Evolutionary conservation across 495 filamentous ascomycete species (phyloP).

Genomic region (Talaromyces nanjingensis): DNA sequence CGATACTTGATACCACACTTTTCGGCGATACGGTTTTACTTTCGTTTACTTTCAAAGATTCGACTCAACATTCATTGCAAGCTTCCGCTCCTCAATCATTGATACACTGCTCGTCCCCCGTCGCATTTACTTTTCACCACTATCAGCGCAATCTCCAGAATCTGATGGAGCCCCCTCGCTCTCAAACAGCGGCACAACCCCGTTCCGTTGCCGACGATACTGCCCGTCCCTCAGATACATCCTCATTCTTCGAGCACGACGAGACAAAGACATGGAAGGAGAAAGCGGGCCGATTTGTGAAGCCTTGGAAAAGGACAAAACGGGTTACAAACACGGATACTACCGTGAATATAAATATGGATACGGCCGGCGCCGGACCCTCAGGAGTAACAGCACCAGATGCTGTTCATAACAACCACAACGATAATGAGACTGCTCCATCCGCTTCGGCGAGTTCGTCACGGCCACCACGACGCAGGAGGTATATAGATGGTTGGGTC

Average conservation of each 20-base stretch:
- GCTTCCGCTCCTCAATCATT: neutral
- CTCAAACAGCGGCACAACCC: neutral
- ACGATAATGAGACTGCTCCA: neutral
- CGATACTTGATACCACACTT: neutral
- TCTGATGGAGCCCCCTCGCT: neutral
- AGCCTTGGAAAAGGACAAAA: neutral
- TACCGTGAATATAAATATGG: neutral
- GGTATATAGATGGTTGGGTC: constrained; percentile 1
- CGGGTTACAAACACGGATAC: neutral
- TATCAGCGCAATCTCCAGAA: neutral
- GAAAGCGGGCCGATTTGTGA: neutral
- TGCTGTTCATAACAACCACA: neutral
- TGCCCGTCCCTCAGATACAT: neutral
- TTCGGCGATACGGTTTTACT: neutral
- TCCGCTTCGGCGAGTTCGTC: neutral
- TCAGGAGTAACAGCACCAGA: neutral
- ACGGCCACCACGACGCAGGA: neutral
- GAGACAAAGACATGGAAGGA: neutral
- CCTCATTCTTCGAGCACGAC: neutral
- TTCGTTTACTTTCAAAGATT: neutral
- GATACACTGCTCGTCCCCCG: neutral
- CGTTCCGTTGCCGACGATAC: neutral
- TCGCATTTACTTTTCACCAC: neutral
- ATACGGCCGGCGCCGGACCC: no score
- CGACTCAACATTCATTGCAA: neutral